These are phyloP conservation scores for Alisma plantagoaquatica DNA, from an alignment of 106 monocot species.

Conservation along the genomic window DNA sequence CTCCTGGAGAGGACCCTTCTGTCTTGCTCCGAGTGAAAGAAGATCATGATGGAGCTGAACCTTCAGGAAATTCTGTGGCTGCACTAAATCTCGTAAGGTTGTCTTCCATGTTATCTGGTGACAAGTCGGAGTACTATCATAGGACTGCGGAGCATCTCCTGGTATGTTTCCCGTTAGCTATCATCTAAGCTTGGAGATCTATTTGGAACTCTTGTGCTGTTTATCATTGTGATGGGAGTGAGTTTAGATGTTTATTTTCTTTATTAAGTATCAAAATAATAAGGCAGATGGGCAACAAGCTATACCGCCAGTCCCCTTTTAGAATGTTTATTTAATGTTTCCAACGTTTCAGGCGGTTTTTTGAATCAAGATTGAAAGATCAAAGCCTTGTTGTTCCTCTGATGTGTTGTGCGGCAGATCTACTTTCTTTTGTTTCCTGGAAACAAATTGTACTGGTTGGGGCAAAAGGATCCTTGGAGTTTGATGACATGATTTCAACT, in stretches of 20 bases:
- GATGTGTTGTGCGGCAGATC: constrained; percentile 82
- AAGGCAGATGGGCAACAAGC: no score
- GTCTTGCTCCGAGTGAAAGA: constrained; percentile 81
- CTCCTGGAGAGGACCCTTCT: constrained; percentile 83
- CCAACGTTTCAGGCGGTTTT: constrained; percentile 78
- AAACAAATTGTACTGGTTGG: constrained; percentile 78
- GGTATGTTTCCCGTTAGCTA: constrained; percentile 58
- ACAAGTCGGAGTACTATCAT: constrained; percentile 37
- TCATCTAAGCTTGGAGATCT: not conserved
- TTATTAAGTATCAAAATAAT: no score
- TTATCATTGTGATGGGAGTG: no score
- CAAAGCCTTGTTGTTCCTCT: constrained; percentile 71
- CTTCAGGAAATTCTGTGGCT: constrained; percentile 88
- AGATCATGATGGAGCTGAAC: constrained; percentile 95
- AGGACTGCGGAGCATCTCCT: constrained; percentile 76
- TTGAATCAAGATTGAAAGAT: constrained; percentile 51
- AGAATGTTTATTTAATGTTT: no score
- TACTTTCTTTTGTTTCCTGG: constrained; percentile 50
- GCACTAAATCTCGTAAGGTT: constrained; percentile 75
- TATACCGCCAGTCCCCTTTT: no score
- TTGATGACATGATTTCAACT: constrained; percentile 44
- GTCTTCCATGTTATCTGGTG: constrained; percentile 47
- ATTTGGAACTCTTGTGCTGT: not conserved
- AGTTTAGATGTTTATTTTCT: no score
- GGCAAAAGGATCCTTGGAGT: constrained; percentile 38